A percentile compares a stretch with the other conserved stretches of the same genome.
These are phyloP conservation scores for Achlya hypogyna DNA, from an alignment of 352 stramenopile species.

Conservation along the genomic window DNA sequence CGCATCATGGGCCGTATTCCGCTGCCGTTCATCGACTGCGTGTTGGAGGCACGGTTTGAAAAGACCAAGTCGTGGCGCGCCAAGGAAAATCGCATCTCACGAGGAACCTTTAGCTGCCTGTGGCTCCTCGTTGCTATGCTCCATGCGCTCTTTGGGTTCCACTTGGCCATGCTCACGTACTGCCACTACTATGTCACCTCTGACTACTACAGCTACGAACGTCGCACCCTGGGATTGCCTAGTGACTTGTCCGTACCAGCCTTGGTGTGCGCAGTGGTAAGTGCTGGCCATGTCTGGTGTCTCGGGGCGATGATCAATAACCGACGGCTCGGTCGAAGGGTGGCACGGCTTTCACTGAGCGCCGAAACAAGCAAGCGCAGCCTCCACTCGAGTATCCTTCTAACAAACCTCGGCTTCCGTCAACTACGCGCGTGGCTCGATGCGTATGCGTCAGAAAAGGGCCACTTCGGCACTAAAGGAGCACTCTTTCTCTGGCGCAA, in stretches of 20 bases:
- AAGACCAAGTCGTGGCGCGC: neutral
- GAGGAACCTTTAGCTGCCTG: neutral
- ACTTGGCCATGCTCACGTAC: neutral
- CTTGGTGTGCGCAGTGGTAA: neutral
- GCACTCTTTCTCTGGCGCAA: neutral
- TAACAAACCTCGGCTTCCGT: no score
- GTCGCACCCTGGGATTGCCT: neutral
- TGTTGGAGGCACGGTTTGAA: neutral
- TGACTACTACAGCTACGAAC: neutral
- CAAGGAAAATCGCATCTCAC: neutral
- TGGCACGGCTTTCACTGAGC: no score
- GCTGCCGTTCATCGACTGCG: neutral
- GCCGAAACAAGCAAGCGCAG: no score
- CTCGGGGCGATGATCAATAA: no score
- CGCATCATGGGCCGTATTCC: no score
- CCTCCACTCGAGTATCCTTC: no score
- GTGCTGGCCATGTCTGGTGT: neutral
- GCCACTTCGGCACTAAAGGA: neutral
- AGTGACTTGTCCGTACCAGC: neutral
- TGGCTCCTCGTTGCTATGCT: neutral
- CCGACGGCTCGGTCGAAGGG: no score
- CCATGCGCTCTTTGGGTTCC: neutral
- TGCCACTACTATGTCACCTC: neutral
- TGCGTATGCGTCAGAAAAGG: neutral
- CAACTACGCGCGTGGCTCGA: no score